These are phyloP conservation scores for Fusarium bactridioides DNA, from an alignment of 2,329 filamentous ascomycete genomes.

Conservation along the genomic window DNA sequence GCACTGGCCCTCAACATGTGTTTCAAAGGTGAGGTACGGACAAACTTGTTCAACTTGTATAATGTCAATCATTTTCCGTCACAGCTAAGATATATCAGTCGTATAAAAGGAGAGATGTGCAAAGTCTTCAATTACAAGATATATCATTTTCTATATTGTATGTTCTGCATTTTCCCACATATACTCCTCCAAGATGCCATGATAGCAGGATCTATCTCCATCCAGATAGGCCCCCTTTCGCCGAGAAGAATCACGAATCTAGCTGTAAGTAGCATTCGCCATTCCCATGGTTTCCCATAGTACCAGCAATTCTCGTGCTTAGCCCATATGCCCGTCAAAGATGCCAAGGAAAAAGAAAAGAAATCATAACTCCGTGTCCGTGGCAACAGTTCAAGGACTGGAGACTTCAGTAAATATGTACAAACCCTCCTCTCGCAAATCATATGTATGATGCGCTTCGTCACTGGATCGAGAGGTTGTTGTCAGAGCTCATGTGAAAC, in stretches of 20 bases:
- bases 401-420: neutral
- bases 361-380: slow-evolving; percentile 10
- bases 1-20: neutral
- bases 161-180: slow-evolving; percentile 1
- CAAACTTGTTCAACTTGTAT: neutral
- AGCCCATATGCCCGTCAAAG: slow-evolving; percentile 2
- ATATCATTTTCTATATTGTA: slow-evolving; percentile 10
- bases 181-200: slow-evolving; percentile 2
- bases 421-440: neutral
- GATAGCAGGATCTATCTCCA: neutral
- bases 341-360: slow-evolving; percentile 6
- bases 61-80: neutral
- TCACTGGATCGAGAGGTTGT: slow-evolving; percentile 15
- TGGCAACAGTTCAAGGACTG: neutral
- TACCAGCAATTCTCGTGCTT: neutral
- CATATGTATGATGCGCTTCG: neutral
- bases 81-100: neutral
- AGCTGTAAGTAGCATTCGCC: neutral
- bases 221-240: slow-evolving; percentile 1
- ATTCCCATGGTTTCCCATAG: neutral
- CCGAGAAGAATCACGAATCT: neutral
- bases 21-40: too few relatives aligned
- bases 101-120: neutral
- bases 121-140: neutral
- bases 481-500: slow-evolving; percentile 37